Evolutionary conservation across 2,329 filamentous ascomycete species (phyloP), one percentile per base, ranked within the genome.

Genomic region (Aspergillus transmontanensis): DNA sequence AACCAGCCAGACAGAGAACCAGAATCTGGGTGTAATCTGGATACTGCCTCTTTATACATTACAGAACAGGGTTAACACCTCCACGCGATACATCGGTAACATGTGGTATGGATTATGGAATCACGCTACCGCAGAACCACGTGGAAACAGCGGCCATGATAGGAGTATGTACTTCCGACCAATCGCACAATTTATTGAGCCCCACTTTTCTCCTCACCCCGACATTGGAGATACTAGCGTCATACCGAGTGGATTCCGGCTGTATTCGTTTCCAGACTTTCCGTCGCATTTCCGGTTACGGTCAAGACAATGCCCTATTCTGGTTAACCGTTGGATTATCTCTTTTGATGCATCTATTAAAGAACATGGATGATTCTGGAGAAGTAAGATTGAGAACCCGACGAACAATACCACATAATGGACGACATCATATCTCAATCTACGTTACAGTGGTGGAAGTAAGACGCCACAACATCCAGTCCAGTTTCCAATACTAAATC

Each of bases 131-230:
- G 56, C 60, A 61, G 59, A 65, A 66, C 68, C 68, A 69, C 68
- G 68, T 69, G 68, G 68, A 64, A 66, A 62, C 59, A 54, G 64
- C 50, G 58, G 65, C 23, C 14, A 62, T 69, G 58, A 65, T 61
- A 64, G 64, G 50, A 58, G 50, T 39, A 28, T 55, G 21, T 51
- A 60, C 19, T 16, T 21, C 4, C 23, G 30, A 21, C 66, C 68
- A 69, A 69, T 69, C 64, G 62, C 28, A 48, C 54, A 62, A 56
- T 66, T 66, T 60, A 12, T 19, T 28, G 12, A 4, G 55, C 46
- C 62, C 68, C 68, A 64, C 63, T 54, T 57, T 55, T 23, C 59
- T 46, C 39, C 57, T 58, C 50, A 62, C 62, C 63, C 62, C 63
- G 63, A 64, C 63, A 62, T 63, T 64, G 19, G 23, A 59, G 41